Conservation (phyloP, 2,329 filamentous ascomycete species). For the Pseudogymnoascus sp. region DNA sequence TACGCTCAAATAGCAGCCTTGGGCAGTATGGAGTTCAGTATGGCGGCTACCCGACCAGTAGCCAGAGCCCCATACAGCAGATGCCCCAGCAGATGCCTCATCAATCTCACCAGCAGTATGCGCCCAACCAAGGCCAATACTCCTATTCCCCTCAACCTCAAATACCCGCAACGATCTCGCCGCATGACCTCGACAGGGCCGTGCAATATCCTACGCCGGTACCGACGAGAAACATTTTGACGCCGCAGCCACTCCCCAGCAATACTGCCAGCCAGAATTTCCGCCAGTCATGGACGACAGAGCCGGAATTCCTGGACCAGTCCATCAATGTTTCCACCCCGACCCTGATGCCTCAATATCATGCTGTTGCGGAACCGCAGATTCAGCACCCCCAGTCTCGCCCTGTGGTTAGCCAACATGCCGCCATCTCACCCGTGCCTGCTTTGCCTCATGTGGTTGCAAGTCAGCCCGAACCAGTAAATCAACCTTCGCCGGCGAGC, state of each 20-base stretch:
- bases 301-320: neutral
- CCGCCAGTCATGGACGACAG: neutral
- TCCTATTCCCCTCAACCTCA: neutral
- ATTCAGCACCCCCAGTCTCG: neutral
- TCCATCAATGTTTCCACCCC: neutral
- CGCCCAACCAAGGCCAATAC: neutral
- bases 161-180: neutral
- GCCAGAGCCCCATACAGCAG: neutral
- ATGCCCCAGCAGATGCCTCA: neutral
- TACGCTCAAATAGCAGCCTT: neutral
- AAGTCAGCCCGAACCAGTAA: neutral
- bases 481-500: neutral
- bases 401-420: neutral
- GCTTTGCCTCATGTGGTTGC: neutral
- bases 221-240: neutral
- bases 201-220: neutral
- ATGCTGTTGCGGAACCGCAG: neutral
- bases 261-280: neutral
- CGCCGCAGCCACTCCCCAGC: neutral
- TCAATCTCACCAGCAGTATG: neutral
- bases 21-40: neutral
- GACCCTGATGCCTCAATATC: neutral
- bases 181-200: conserved; percentile 5
- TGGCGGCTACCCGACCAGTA: neutral
- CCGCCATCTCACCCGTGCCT: neutral